phyloP scores from a whole-genome alignment of 1,284 basidiomycete species.

The Sparassis latifolia region DNA sequence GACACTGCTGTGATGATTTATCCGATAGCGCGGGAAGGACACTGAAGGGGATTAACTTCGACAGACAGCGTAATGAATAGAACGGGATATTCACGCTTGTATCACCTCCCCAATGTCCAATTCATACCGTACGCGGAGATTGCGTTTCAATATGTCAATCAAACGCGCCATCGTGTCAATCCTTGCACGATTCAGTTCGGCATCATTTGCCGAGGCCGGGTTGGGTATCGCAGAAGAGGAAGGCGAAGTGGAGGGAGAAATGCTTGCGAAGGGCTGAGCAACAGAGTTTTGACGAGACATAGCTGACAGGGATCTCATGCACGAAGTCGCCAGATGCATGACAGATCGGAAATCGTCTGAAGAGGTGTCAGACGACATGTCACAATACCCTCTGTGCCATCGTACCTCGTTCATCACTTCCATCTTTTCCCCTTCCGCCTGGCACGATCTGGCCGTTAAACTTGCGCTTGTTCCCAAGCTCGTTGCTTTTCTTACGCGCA shows the following conservation, averaged over 20 bases:
- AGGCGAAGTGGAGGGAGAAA: conserved; percentile 39
- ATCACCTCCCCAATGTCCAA: conserved; percentile 67
- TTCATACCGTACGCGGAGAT: conserved; percentile 73
- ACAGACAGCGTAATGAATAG: background rate
- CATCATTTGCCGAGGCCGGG: conserved; percentile 28
- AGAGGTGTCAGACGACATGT: background rate
- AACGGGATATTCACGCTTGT: conserved; percentile 49
- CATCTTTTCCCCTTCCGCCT: too few relatives aligned
- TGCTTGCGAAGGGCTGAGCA: conserved; percentile 17
- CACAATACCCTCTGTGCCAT: background rate
- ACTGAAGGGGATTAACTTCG: conserved; percentile 32
- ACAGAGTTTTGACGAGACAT: conserved; percentile 10
- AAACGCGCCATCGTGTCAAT: conserved; percentile 64
- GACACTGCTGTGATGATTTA: conserved; percentile 61
- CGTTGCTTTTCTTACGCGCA: conserved; percentile 30
- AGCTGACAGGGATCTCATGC: conserved; percentile 45
- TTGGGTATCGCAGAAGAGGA: conserved; percentile 32
- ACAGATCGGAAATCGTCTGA: conserved; percentile 66
- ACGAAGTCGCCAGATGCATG: conserved; percentile 52
- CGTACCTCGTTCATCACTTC: conserved; percentile 23
- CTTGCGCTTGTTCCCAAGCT: conserved; percentile 30
- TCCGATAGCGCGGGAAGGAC: conserved; percentile 77
- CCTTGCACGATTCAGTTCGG: conserved; percentile 49
- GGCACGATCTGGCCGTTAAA: conserved; percentile 22
- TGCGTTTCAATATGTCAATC: conserved; percentile 65